Percentiles rank a stretch among this genome's conserved stretches.
These are phyloP conservation scores for Trichoderma breve DNA, from an alignment of 2,329 filamentous ascomycete genomes.

Conservation along the genomic window DNA sequence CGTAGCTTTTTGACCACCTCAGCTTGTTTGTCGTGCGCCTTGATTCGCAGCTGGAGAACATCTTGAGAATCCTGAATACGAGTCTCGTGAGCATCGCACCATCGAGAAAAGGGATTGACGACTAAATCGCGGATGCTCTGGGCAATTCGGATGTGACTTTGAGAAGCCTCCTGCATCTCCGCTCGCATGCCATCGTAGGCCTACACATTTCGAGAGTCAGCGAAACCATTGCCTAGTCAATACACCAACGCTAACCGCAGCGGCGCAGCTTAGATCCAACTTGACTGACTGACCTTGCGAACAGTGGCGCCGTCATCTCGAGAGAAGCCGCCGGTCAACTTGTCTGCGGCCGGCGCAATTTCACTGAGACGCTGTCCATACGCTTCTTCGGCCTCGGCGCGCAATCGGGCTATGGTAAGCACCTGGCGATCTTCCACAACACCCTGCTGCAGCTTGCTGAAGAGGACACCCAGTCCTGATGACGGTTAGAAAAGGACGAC, in stretches of 20 bases:
- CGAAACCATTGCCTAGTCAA: not conserved
- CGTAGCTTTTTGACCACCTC: constrained; percentile 89
- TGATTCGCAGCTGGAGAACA: constrained; percentile 85
- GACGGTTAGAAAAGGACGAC: not conserved
- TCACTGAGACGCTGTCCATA: constrained; percentile 80
- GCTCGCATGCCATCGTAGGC: constrained; percentile 90
- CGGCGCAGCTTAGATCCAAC: not conserved
- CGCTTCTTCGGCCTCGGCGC: constrained; percentile 89
- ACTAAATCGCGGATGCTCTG: constrained; percentile 96
- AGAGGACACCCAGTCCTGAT: constrained; percentile 82
- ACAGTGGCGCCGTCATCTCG: constrained; percentile 95
- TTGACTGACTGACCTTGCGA: constrained; percentile 66
- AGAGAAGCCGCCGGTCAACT: constrained; percentile 76
- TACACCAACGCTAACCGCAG: not conserved
- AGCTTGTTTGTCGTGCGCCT: constrained; percentile 87
- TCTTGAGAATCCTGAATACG: constrained; percentile 93
- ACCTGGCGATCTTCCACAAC: constrained; percentile 94
- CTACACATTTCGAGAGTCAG: constrained; percentile 44
- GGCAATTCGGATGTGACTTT: constrained; percentile 91
- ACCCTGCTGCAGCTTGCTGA: constrained; percentile 94
- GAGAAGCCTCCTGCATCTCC: constrained; percentile 88
- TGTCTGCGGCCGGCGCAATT: constrained; percentile 79
- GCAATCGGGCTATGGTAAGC: constrained; percentile 85
- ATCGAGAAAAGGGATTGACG: constrained; percentile 87
- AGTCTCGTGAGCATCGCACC: constrained; percentile 92